Evolutionary conservation across 2,329 filamentous ascomycete genomes (phyloP), one percentile per base, ranked within the genome.

Genomic region (Colletotrichum sp.): DNA sequence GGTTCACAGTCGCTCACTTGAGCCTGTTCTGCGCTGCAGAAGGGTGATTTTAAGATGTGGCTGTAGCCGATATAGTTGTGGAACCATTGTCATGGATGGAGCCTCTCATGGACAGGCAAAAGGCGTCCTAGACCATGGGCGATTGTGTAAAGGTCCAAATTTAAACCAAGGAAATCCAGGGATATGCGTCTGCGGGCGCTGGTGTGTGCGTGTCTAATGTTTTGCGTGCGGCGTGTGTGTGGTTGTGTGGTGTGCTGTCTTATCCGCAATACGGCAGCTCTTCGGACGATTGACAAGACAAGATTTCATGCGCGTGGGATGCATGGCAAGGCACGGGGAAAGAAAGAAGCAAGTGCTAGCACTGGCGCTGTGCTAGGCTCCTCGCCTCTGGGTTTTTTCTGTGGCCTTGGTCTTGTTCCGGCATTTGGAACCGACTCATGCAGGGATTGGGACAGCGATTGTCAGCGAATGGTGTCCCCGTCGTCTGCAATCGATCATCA

Each of bases 1-100:
- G 66, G 38, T 15, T 30, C 26, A 21, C 28, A 21, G 18, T 48
- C 48, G 43, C 69, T 67, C 55, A 48, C 62, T 73, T 34, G 18
- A 48, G 69, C 69, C n/a, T 21, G 43, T 60, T 43, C 32, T 21
- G 43, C 32, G 48, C 56, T 36, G 34, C 28, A n/a, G 43, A 68
- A 58, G 43, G 60, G 56, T 36, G 64, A 60, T 69, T 68, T 73
- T 64, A 36, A 65, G 64, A 73, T 76, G 73, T 73, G 70, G 64
- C 70, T 34, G 70, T 69, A 73, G 73, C 73, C 70, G 73, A 73
- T 60, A 65, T 64, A 64, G 56, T 68, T n/a, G 73, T 75, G 70
- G 73, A 55, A 38, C 70, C 64, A 36, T 48, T 43, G 69, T 48
- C 62, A 72, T 72, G 69, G 73, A 56, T 71, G 55, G 24, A n/a